Evolutionary conservation across 768 basidiomycete species (phyloP).

Genomic region (Boletus bicolor): DNA sequence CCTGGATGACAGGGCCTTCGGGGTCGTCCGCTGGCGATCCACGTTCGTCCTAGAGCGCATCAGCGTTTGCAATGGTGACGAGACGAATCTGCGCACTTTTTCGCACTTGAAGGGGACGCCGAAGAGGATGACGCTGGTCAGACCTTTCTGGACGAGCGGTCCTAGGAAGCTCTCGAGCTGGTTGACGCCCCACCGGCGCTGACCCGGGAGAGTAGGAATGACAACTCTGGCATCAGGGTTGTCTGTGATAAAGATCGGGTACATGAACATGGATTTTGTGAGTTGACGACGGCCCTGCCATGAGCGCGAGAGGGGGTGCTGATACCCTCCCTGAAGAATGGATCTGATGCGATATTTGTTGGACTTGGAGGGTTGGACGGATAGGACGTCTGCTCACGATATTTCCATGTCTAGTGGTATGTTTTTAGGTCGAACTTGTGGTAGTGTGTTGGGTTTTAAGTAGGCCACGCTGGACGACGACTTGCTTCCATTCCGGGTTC

Average conservation of each 20-base stretch:
- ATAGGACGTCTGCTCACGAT: constrained; percentile 35
- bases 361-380: constrained; percentile 1
- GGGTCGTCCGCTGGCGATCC: constrained; percentile 91
- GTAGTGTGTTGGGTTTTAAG: background rate
- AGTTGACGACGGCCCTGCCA: constrained; percentile 82
- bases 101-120: constrained; percentile 80
- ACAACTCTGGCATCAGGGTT: constrained; percentile 80
- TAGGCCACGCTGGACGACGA: background rate
- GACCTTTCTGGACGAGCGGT: constrained; percentile 86
- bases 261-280: constrained; percentile 95
- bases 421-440: background rate
- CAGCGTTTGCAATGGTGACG: background rate
- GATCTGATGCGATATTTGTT: constrained; percentile 42
- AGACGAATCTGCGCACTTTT: constrained; percentile 52
- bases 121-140: constrained; percentile 90
- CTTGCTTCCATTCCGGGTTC: background rate
- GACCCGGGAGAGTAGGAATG: constrained; percentile 78
- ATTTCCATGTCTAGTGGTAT: constrained; percentile 36
- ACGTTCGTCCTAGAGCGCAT: constrained; percentile 56
- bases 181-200: constrained; percentile 95
- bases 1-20: constrained; percentile 88
- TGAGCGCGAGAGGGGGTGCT: constrained; percentile 82
- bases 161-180: constrained; percentile 81
- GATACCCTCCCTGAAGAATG: constrained; percentile 89
- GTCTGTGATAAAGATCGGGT: constrained; percentile 97